Evolutionary conservation across 768 basidiomycete genomes (phyloP).

Genomic region (Mycena galericulata): DNA sequence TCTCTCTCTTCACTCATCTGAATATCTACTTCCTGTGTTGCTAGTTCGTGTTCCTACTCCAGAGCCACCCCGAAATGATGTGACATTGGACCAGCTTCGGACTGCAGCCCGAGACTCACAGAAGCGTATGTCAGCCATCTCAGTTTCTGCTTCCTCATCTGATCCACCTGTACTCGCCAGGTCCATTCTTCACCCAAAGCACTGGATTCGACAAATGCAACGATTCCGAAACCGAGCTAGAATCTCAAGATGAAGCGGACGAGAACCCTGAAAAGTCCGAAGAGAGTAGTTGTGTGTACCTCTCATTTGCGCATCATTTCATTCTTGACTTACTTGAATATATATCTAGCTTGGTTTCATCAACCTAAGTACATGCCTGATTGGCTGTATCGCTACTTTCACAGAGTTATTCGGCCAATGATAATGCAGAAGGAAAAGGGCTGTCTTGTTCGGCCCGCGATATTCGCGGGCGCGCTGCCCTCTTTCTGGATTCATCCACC

Average conservation of each 20-base stretch:
- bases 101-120: background rate
- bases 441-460: background rate
- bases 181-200: background rate
- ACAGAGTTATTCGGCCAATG: conserved; percentile 1
- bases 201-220: background rate
- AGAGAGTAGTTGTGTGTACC: background rate
- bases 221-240: background rate
- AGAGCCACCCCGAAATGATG: background rate
- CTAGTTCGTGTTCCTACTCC: background rate
- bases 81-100: background rate
- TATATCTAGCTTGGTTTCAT: conserved; percentile 16
- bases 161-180: background rate
- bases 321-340: background rate
- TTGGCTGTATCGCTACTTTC: conserved; percentile 16
- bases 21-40: background rate
- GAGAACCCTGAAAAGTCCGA: background rate
- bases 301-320: background rate
- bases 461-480: background rate
- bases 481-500: too few relatives aligned
- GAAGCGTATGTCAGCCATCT: background rate
- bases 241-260: background rate
- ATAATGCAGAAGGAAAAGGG: background rate
- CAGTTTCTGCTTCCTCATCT: background rate
- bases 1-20: background rate
- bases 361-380: conserved; percentile 21